Evolutionary conservation across 805 yeast genomes (phyloP).

Genomic region (Cyberlindnera japonica): DNA sequence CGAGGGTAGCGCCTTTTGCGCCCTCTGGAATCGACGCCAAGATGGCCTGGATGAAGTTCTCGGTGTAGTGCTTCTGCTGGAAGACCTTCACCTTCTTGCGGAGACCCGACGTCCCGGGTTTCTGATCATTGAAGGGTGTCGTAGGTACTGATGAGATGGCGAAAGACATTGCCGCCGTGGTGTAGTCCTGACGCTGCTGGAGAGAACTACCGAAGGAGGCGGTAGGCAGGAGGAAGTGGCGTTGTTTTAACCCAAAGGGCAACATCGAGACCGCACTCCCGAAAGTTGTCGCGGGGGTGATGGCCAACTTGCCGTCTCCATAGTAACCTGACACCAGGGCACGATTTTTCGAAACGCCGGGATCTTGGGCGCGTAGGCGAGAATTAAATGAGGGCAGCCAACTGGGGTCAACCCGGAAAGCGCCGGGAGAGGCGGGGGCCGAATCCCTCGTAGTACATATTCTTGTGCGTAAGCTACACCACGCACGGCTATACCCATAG

Average conservation of each 20-base stretch:
- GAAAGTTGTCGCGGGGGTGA: conserved; percentile 1
- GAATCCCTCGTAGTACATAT: too few species aligned
- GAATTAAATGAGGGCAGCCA: too few species aligned
- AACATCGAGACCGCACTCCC: not conserved
- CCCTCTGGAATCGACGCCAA: conserved; percentile 91
- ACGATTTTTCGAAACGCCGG: too few species aligned
- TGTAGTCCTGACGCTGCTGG: not conserved
- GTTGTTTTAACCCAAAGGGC: not conserved
- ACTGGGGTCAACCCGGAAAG: too few species aligned
- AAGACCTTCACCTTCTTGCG: conserved; percentile 88
- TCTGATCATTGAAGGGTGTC: conserved; percentile 81
- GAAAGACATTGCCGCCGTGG: conserved; percentile 18
- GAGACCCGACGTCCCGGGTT: conserved; percentile 97
- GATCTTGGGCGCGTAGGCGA: too few species aligned
- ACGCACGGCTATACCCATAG: too few species aligned
- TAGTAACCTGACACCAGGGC: too few species aligned
- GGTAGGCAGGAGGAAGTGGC: not conserved
- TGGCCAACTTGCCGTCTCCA: too few species aligned
- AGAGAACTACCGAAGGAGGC: not conserved
- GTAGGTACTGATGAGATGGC: conserved; percentile 38
- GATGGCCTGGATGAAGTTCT: conserved; percentile 88
- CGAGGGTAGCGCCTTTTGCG: conserved; percentile 63
- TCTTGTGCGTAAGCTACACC: too few species aligned
- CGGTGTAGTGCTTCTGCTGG: conserved; percentile 75
- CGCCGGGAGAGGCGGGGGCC: too few species aligned